Percentiles rank a stretch among this genome's conserved stretches.
These are phyloP conservation scores for Macrotyloma uniflorum DNA, from an alignment of 306 rosid genomes.

Conservation along the genomic window DNA sequence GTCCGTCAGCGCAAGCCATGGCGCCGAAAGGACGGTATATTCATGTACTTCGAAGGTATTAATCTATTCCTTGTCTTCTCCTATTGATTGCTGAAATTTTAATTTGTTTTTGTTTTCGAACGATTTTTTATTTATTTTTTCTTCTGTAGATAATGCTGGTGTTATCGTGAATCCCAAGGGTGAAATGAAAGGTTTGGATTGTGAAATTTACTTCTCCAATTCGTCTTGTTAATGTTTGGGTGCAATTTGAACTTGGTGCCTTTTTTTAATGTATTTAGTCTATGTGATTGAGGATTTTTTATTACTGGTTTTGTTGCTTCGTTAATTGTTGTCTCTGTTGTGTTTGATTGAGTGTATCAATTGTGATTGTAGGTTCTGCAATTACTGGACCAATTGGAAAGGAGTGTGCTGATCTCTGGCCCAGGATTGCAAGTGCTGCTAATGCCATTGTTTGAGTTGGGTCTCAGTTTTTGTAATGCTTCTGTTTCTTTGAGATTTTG, in stretches of 20 bases:
- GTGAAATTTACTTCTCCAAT: too few species aligned
- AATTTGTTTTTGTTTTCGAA: not conserved
- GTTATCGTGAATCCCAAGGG: constrained; percentile 92
- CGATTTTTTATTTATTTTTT: not conserved
- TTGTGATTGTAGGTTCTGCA: constrained; percentile 65
- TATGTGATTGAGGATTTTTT: not conserved
- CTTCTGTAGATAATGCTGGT: constrained; percentile 72
- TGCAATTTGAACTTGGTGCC: not conserved
- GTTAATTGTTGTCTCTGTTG: not conserved
- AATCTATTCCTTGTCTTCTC: not conserved
- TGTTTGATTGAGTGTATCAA: not conserved
- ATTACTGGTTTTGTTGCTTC: not conserved
- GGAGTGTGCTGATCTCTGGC: constrained; percentile 97
- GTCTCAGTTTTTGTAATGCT: not conserved
- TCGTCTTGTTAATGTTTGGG: not conserved
- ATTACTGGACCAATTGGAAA: constrained; percentile 90
- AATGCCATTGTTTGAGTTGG: constrained; percentile 70
- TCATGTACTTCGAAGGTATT: constrained; percentile 87
- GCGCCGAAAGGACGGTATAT: constrained; percentile 98
- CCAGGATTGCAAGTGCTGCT: constrained; percentile 93
- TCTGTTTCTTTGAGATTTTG: not conserved
- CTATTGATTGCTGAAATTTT: not conserved
- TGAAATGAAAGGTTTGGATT: constrained; percentile 71
- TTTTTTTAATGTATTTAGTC: not conserved
- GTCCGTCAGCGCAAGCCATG: constrained; percentile 91